Evolutionary conservation across 176 grass and related monocot species (phyloP).

Genomic region (Lolium multiflorum): DNA sequence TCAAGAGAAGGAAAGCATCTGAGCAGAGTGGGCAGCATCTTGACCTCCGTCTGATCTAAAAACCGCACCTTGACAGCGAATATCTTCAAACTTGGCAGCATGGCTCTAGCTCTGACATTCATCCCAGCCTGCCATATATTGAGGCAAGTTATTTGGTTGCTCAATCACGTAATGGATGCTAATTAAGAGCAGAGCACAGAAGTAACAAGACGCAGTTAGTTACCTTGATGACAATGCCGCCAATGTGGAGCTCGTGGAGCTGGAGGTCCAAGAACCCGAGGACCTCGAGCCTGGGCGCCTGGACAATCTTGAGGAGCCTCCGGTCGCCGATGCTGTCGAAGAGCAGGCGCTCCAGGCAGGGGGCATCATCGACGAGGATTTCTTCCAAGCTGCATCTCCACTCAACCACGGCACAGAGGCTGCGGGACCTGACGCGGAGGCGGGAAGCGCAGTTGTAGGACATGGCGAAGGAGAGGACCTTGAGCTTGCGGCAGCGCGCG

Average conservation of each 20-base stretch:
- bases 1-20: slow-evolving; percentile 45
- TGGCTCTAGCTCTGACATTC: slow-evolving; percentile 6
- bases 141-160: not conserved
- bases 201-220: not conserved
- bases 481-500: slow-evolving; percentile 34
- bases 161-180: not conserved
- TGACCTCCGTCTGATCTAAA: slow-evolving; percentile 16
- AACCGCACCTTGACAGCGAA: slow-evolving; percentile 38
- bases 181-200: not conserved
- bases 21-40: slow-evolving; percentile 2
- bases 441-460: not conserved
- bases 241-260: slow-evolving; percentile 35
- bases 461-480: slow-evolving; percentile 42
- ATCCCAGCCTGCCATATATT: slow-evolving; percentile 28
- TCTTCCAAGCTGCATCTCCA: not conserved
- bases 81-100: slow-evolving; percentile 42
- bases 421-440: slow-evolving; percentile 16
- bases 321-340: not conserved
- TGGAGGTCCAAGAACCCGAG: slow-evolving; percentile 23
- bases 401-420: slow-evolving; percentile 24
- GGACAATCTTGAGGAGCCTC: slow-evolving; percentile 37
- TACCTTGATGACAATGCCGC: slow-evolving; percentile 38
- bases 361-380: slow-evolving; percentile 38
- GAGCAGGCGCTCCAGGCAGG: slow-evolving; percentile 41
- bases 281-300: not conserved